These are phyloP conservation scores for Lablab purpureus DNA, from an alignment of 306 rosid species.

Conservation along the genomic window DNA sequence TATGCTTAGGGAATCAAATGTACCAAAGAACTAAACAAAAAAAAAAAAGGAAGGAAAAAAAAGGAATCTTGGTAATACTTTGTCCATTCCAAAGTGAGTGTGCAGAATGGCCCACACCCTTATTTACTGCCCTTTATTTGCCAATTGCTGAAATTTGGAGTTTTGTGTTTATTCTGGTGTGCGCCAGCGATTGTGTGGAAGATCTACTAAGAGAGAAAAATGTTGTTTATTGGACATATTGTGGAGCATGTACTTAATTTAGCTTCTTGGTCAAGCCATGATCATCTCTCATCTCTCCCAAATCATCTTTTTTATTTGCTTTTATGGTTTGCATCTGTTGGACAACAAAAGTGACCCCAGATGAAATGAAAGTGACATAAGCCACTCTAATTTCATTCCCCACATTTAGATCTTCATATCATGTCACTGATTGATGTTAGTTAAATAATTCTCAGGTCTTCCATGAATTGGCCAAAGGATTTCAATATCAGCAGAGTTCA, in stretches of 20 bases:
- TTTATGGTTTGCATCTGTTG: slow-evolving; percentile 30
- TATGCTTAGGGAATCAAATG: slow-evolving; percentile 57
- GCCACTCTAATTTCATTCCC: slow-evolving; percentile 20
- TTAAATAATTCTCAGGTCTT: background rate
- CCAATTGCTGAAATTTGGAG: slow-evolving; percentile 50
- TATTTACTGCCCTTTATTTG: slow-evolving; percentile 40
- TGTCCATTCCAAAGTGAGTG: slow-evolving; percentile 63
- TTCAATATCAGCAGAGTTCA: background rate
- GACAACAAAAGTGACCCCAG: background rate
- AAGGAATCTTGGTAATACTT: slow-evolving; percentile 51
- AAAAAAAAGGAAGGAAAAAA: slow-evolving; percentile 1
- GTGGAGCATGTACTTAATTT: slow-evolving; percentile 38
- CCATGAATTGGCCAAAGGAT: background rate
- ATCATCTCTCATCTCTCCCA: slow-evolving; percentile 38
- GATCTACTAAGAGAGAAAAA: slow-evolving; percentile 31
- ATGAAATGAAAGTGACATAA: slow-evolving; percentile 40
- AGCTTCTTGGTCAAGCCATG: slow-evolving; percentile 48
- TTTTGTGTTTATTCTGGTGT: slow-evolving; percentile 54
- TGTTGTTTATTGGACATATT: background rate
- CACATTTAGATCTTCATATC: slow-evolving; percentile 15
- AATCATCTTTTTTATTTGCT: slow-evolving; percentile 15
- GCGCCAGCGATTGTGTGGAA: slow-evolving; percentile 34
- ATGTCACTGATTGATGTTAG: slow-evolving; percentile 2
- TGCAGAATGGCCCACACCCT: slow-evolving; percentile 59
- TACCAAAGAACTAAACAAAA: slow-evolving; percentile 45